Conservation (phyloP, 441 rosid genomes). For the Dalechampia spathulata region DNA sequence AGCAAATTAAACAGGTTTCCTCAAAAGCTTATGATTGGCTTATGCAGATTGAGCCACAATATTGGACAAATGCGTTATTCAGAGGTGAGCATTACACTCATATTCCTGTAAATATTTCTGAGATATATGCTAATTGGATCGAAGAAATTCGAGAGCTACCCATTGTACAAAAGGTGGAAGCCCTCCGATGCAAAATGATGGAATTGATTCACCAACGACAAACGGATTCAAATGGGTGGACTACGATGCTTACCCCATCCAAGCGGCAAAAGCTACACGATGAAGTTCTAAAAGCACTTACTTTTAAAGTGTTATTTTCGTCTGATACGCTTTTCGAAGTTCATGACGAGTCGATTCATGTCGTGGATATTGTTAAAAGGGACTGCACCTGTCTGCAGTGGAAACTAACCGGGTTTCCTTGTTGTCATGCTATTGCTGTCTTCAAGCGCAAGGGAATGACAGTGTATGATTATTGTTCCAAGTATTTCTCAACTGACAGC, state of each 20-base stretch:
- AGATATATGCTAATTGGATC: constrained; percentile 55
- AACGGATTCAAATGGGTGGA: constrained; percentile 48
- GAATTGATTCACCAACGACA: constrained; percentile 49
- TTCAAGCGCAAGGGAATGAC: constrained; percentile 45
- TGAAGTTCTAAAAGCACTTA: constrained; percentile 43
- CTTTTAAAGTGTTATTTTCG: constrained; percentile 58
- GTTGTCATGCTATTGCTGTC: constrained; percentile 83
- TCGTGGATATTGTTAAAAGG: constrained; percentile 57
- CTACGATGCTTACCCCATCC: constrained; percentile 56
- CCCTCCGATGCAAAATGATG: constrained; percentile 38
- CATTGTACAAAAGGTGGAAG: constrained; percentile 54
- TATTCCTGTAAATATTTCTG: constrained; percentile 53
- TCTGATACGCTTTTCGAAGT: constrained; percentile 83
- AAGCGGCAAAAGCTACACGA: constrained; percentile 56
- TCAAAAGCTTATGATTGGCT: constrained; percentile 71
- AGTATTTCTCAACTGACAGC: constrained; percentile 50
- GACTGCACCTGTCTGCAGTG: constrained; percentile 72
- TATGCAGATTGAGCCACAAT: constrained; percentile 56
- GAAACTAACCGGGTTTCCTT: constrained; percentile 69
- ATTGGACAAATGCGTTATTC: constrained; percentile 64
- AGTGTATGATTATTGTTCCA: constrained; percentile 60
- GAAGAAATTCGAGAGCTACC: constrained; percentile 70
- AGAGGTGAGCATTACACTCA: constrained; percentile 71
- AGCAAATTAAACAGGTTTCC: constrained; percentile 64
- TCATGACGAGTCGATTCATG: constrained; percentile 60